These are phyloP conservation scores for Bassia scoparia DNA, from an alignment of 148 eudicot species.

Conservation along the genomic window DNA sequence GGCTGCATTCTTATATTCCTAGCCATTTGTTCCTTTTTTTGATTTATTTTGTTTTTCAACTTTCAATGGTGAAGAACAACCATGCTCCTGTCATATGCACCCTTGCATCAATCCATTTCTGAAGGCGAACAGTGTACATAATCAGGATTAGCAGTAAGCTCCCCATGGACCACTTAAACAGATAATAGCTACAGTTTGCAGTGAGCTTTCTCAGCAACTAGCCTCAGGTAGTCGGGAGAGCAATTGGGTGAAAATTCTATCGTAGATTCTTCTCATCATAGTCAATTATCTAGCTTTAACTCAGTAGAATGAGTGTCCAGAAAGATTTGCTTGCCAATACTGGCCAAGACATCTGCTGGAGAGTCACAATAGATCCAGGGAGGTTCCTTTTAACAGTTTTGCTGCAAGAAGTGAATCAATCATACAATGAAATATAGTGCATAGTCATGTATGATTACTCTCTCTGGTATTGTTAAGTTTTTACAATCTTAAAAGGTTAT, in stretches of 20 bases:
- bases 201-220: slow-evolving; percentile 26
- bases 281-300: slow-evolving; percentile 28
- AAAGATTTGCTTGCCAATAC: slow-evolving; percentile 42
- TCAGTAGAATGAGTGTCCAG: slow-evolving; percentile 32
- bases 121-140: slow-evolving; percentile 27
- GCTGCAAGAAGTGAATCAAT: neutral
- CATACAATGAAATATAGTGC: neutral
- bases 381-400: slow-evolving; percentile 46
- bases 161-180: slow-evolving; percentile 27
- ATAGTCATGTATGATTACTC: neutral
- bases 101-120: slow-evolving; percentile 23
- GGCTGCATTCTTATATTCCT: neutral
- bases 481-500: too few species aligned
- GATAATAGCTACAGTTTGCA: slow-evolving; percentile 25
- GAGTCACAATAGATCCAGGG: slow-evolving; percentile 47
- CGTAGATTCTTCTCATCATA: slow-evolving; percentile 32
- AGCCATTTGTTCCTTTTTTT: neutral
- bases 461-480: too few species aligned
- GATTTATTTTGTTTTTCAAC: slow-evolving; percentile 33
- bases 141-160: slow-evolving; percentile 23
- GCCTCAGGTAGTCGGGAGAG: slow-evolving; percentile 29
- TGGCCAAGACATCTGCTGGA: slow-evolving; percentile 44
- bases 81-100: slow-evolving; percentile 19
- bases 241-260: slow-evolving; percentile 17
- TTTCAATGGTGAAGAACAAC: slow-evolving; percentile 33